Evolutionary conservation across 148 eudicot species (phyloP), one percentile per base, ranked within the genome.

Genomic region (Vaccinium darrowii): DNA sequence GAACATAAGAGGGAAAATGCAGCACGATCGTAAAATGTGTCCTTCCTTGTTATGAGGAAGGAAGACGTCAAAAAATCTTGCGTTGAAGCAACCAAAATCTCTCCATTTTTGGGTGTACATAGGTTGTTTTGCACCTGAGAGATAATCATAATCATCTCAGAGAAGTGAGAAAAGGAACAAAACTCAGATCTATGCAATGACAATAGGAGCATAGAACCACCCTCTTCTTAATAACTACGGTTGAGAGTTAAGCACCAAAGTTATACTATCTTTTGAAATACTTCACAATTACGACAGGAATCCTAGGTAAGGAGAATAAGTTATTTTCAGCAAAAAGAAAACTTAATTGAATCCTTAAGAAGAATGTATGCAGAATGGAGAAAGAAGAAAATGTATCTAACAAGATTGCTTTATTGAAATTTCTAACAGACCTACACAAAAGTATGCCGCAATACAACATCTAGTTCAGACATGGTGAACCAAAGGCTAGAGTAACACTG

Each of bases 61-160:
- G 99, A 95, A 25, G 98, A 94, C 5, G 99, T 97, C 86, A 97
- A 85, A 88, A 97, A 95, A 90, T 96, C 99, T 87, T 97, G 98
- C 18, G 99, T 97, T 9, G 99, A 95, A 71, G 99, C 99, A 75
- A 97, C 99, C 91, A 97, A 43, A 90, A 97, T 92, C 84, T 94
- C 91, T 81, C 99, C 99, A 86, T 93, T 97, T 85, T 97, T 97
- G 11, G 99, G 99, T 53, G 98, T 97, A 86, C 98, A 97, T 73
- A 97, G 88, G 87, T 97, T 97, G 91, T 97, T 97, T 90, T 97
- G 99, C 54, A 97, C 99, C 99, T 97, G 90, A 8, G 82, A 47
- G 82, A 87, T 23, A 39, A 81, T 83, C 51, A 81, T 15, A 76
- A 50, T 4, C 47, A 43, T 43, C 72, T 82, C 60, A 71, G 15